phyloP scores from a whole-genome alignment of 73 alveolate genomes.

The Paramecium tetraurelia region DNA sequence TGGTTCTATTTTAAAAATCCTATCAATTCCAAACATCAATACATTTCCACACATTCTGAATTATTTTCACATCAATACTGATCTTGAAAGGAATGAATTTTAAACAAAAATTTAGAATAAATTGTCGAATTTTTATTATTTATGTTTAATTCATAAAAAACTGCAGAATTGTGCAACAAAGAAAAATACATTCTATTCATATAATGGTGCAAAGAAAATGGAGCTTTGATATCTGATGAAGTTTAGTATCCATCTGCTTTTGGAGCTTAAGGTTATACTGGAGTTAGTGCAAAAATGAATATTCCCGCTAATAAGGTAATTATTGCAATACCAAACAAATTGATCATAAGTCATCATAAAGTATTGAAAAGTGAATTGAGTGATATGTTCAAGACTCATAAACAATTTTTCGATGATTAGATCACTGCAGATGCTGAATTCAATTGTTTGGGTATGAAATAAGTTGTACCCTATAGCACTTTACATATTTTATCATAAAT shows the following conservation, averaged over 20 bases:
- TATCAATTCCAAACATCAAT: not conserved
- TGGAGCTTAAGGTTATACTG: conserved; percentile 44
- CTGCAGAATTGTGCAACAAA: not conserved
- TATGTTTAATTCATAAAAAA: not conserved
- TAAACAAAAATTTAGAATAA: not conserved
- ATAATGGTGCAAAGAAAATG: conserved; percentile 51
- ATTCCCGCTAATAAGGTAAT: conserved; percentile 52
- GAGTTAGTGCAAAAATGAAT: not conserved
- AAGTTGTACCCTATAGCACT: not conserved
- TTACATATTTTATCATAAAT: not conserved
- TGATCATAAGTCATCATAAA: conserved; percentile 31
- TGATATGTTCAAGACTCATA: not conserved
- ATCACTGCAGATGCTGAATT: conserved; percentile 10
- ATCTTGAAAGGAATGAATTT: not conserved
- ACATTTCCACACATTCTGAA: too few species aligned
- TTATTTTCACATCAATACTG: too few species aligned
- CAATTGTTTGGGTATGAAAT: conserved; percentile 24
- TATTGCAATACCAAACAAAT: conserved; percentile 53
- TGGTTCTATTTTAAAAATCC: not conserved
- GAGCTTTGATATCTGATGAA: conserved; percentile 39
- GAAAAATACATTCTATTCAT: not conserved
- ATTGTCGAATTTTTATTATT: not conserved
- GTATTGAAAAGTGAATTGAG: conserved; percentile 26
- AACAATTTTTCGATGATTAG: not conserved
- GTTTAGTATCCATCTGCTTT: conserved; percentile 42